phyloP scores from a whole-genome alignment of 2,329 filamentous ascomycete genomes.

The Penicillium sp. region DNA sequence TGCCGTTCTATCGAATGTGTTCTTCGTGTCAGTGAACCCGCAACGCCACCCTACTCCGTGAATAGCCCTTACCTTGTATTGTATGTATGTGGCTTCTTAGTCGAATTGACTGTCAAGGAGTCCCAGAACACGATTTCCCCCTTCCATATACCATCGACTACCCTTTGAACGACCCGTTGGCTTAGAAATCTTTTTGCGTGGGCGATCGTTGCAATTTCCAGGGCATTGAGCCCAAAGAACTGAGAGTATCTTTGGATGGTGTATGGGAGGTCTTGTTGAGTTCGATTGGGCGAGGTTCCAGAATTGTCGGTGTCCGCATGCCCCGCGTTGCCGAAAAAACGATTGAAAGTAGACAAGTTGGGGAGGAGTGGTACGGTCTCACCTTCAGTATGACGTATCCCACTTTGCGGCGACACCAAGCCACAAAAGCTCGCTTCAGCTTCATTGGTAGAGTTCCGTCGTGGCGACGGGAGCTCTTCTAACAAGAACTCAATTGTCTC shows the following conservation, averaged over 20 bases:
- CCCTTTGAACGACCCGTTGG: conserved; percentile 77
- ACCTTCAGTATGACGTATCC: conserved; percentile 11
- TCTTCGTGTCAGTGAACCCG: conserved; percentile 24
- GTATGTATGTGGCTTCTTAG: conserved; percentile 76
- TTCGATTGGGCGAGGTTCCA: conserved; percentile 50
- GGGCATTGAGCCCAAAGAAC: conserved; percentile 78
- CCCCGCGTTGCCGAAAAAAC: conserved; percentile 39
- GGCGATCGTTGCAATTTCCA: conserved; percentile 82
- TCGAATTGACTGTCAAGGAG: conserved; percentile 68
- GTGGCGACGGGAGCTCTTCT: conserved; percentile 48
- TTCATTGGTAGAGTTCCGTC: conserved; percentile 21
- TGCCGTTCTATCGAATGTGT: conserved; percentile 47
- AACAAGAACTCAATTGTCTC: conserved; percentile 61
- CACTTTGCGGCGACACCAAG: conserved; percentile 10
- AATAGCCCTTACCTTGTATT: conserved; percentile 51
- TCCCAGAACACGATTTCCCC: conserved; percentile 89
- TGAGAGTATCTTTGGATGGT: conserved; percentile 65
- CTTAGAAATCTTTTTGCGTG: conserved; percentile 82
- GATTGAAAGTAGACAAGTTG: conserved; percentile 22
- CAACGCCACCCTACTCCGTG: neutral
- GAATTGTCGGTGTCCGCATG: conserved; percentile 35
- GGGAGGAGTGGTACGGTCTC: conserved; percentile 35
- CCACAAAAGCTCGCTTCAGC: conserved; percentile 23
- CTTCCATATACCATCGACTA: conserved; percentile 82
- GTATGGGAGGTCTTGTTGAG: conserved; percentile 49